These are phyloP conservation scores for Diplodia corticola DNA, from an alignment of 2,329 filamentous ascomycete genomes.

Conservation along the genomic window DNA sequence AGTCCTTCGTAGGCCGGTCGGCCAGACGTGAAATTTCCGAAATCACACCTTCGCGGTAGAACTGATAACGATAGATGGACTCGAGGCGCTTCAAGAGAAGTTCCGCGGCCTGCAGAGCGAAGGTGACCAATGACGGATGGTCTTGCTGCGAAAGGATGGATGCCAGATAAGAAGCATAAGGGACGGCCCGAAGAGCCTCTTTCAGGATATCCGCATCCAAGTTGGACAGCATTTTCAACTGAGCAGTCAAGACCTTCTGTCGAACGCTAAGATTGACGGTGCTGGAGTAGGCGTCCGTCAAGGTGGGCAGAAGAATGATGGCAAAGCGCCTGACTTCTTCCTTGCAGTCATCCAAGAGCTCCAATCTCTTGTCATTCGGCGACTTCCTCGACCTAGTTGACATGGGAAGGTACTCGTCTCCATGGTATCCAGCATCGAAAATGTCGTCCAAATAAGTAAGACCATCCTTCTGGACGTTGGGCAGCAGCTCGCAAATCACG, in stretches of 20 bases:
- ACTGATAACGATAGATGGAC: constrained; percentile 89
- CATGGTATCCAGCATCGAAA: constrained; percentile 51
- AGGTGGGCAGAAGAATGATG: constrained; percentile 86
- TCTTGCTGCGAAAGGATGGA: constrained; percentile 96
- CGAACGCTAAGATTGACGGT: constrained; percentile 94
- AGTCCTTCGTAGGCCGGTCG: constrained; percentile 43
- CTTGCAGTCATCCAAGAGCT: constrained; percentile 79
- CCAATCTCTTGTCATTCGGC: constrained; percentile 77
- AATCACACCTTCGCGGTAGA: constrained; percentile 95
- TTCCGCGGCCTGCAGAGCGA: constrained; percentile 85
- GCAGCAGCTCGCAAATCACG: constrained; percentile 92
- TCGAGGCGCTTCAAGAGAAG: constrained; percentile 81
- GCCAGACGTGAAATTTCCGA: constrained; percentile 84
- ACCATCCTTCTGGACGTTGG: constrained; percentile 64
- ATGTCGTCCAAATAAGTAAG: constrained; percentile 54
- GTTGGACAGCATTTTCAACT: constrained; percentile 96
- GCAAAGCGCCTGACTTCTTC: constrained; percentile 87
- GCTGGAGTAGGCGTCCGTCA: constrained; percentile 96
- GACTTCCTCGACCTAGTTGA: constrained; percentile 53
- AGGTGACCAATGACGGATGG: constrained; percentile 81
- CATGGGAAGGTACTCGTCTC: constrained; percentile 46
- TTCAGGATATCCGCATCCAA: constrained; percentile 81
- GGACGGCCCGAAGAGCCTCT: constrained; percentile 81
- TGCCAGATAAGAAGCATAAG: constrained; percentile 93
- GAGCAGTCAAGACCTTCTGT: constrained; percentile 92